Evolutionary conservation across 495 filamentous ascomycete genomes (phyloP), one percentile per base, ranked within the genome.

Genomic region (Penicillium lagena): DNA sequence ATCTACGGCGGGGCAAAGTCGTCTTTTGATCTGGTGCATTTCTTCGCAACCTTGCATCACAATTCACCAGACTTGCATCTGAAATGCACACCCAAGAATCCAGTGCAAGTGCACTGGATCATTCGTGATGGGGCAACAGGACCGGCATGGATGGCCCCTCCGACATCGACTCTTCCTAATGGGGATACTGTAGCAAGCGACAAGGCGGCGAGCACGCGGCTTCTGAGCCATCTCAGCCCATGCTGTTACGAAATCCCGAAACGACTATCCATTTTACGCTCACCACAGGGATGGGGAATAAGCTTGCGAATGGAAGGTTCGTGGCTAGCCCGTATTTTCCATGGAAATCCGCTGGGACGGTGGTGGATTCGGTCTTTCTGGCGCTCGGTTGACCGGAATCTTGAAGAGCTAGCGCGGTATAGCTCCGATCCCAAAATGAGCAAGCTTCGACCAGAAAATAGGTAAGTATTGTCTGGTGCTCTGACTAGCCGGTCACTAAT

Each of bases 1-100:
- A 71, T 90, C 0, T 72, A 86, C 35, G 83, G 86, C 7, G 80
- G 78, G 1, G 77, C 73, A 0, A 91, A 90, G 53, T 83, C 80
- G 1, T 80, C 76, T 0, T 87, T 78, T 63, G 87, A 90, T 60
- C 71, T 79, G 2, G 84, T 80, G 0, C 86, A 87, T 48, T 70
- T 73, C 7, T 85, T 81, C 52, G 83, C 78, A 2, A 70, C 71
- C 0, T 42, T 64, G 0, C 60, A 64, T 35, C 52, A 42, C 8
- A 55, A 55, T 0, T 46, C 43, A 7, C 37, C 48, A 2, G 39
- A 40, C 1, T 31, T 52, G 13, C 49, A 52, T 12, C 39, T 62
- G 1, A 34, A 46, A 3, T 27, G 28, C 7, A 43, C 31, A 6
- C 2, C 68, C 58, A 9, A 80, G 70, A 7, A 60, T 71, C 42